Conservation (phyloP, 192 early-diverging fungal genomes). For the Backusella mclennaniae region DNA sequence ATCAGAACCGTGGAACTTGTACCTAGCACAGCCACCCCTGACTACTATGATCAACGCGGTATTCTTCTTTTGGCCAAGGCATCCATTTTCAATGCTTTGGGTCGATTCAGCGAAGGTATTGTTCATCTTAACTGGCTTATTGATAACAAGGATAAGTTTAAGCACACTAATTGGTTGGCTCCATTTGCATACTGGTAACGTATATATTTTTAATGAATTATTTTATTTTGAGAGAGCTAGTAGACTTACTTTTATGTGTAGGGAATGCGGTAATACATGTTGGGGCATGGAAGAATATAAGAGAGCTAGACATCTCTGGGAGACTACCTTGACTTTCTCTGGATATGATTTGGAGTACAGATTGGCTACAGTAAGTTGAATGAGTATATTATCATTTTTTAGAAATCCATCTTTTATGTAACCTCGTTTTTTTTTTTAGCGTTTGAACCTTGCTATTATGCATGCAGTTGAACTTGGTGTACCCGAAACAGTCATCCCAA, state of each 20-base stretch:
- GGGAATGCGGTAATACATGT: constrained; percentile 47
- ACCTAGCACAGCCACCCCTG: constrained; percentile 30
- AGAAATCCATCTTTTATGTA: neutral
- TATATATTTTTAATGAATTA: neutral
- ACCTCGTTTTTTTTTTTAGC: constrained; percentile 16
- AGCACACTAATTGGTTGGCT: constrained; percentile 46
- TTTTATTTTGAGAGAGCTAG: neutral
- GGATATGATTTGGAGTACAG: constrained; percentile 55
- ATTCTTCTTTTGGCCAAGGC: constrained; percentile 49
- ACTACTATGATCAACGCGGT: constrained; percentile 46
- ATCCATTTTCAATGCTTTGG: constrained; percentile 44
- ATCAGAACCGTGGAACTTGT: constrained; percentile 34
- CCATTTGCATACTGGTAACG: constrained; percentile 53
- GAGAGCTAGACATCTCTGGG: constrained; percentile 45
- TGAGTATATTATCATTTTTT: neutral
- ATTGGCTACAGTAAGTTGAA: constrained; percentile 31
- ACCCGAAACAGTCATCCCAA: constrained; percentile 17
- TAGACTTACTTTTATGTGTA: neutral
- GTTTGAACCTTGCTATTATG: constrained; percentile 33
- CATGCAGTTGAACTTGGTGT: constrained; percentile 35
- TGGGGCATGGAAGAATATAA: constrained; percentile 42
- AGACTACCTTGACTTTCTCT: constrained; percentile 37
- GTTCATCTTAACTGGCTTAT: constrained; percentile 51
- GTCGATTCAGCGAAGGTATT: constrained; percentile 41
- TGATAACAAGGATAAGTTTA: constrained; percentile 41